Percentiles rank a stretch among this genome's conserved stretches.
Evolutionary conservation across 371 early-diverging fungal species (phyloP).

Genomic region (Dichotomocladium elegans): DNA sequence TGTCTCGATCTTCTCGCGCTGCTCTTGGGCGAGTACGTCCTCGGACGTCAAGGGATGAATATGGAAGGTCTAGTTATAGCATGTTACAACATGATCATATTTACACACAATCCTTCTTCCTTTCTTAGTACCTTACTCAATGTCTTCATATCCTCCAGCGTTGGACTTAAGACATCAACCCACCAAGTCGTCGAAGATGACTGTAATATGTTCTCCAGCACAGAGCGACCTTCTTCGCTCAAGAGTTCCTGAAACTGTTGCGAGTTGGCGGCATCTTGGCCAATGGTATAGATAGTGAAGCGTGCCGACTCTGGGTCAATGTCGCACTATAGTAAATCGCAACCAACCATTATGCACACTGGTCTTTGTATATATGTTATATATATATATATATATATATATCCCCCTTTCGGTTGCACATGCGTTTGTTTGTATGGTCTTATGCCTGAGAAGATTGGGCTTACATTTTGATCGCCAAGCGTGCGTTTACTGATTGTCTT

Average conservation of each 20-base stretch:
- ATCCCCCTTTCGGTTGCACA: no score
- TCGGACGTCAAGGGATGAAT: constrained; percentile 76
- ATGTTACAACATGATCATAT: neutral
- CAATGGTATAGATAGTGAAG: constrained; percentile 24
- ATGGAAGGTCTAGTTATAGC: constrained; percentile 36
- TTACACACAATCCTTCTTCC: neutral
- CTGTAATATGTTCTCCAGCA: constrained; percentile 41
- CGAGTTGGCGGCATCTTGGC: neutral
- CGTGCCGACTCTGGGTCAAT: constrained; percentile 10
- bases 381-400: neutral
- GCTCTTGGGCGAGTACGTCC: constrained; percentile 69
- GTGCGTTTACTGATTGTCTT: constrained; percentile 25
- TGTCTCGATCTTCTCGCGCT: constrained; percentile 72
- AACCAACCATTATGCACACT: constrained; percentile 12
- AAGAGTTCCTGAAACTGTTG: constrained; percentile 17
- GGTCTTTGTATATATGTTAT: neutral
- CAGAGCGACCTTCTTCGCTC: constrained; percentile 23
- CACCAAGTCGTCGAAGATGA: constrained; percentile 77
- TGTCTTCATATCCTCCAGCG: constrained; percentile 74
- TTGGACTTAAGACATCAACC: constrained; percentile 82
- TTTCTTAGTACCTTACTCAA: constrained; percentile 52
- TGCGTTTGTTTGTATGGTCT: neutral
- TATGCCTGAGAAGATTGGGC: no score
- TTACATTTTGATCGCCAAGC: constrained; percentile 4
- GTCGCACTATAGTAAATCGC: no score